phyloP scores from a whole-genome alignment of 2,329 filamentous ascomycete genomes.

The Colletotrichum phormii region DNA sequence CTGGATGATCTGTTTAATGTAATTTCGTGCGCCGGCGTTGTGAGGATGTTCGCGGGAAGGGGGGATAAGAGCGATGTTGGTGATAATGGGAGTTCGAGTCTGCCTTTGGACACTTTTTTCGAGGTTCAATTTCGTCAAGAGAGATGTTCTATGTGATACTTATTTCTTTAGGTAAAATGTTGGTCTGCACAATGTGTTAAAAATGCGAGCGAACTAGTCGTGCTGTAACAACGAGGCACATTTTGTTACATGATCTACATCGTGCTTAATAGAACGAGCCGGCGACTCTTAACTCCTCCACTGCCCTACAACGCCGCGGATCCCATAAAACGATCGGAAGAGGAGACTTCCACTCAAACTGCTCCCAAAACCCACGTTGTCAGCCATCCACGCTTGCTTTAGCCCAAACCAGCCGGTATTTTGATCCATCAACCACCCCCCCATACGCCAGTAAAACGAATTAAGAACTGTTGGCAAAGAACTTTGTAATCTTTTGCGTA shows the following conservation, averaged over 20 bases:
- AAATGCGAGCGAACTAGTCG: neutral
- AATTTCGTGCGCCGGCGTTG: neutral
- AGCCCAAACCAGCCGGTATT: neutral
- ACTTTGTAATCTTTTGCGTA: conserved; percentile 60
- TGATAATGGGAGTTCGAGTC: neutral
- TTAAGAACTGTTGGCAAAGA: conserved; percentile 58
- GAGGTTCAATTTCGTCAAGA: neutral
- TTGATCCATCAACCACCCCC: neutral
- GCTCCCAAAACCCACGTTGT: neutral
- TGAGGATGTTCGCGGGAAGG: neutral
- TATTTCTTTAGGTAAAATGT: neutral
- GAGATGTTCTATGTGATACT: neutral
- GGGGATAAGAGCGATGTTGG: neutral
- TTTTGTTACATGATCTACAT: neutral
- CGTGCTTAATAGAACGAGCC: neutral
- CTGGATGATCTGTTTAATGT: neutral
- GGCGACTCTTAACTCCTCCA: neutral
- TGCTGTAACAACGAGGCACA: neutral
- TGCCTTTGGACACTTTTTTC: neutral
- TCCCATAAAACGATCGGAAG: neutral
- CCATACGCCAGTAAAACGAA: neutral
- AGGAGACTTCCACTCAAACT: neutral
- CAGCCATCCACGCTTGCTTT: neutral
- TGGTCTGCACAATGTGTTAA: neutral
- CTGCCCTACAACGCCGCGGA: neutral